Evolutionary conservation across 331 rosid species (phyloP), one percentile per base, ranked within the genome.

Genomic region (Dryas integrifolia): DNA sequence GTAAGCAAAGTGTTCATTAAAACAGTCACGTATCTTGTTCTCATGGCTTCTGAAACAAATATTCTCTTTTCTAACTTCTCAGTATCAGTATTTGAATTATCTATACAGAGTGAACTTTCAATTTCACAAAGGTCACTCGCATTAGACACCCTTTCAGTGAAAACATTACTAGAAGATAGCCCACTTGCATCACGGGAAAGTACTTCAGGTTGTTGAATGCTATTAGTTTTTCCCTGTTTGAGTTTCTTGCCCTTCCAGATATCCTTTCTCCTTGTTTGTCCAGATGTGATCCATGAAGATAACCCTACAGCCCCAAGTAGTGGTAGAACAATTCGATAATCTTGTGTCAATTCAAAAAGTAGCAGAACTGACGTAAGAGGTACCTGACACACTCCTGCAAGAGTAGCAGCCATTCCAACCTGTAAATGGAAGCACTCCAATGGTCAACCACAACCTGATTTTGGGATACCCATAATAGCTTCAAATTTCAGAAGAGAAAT

Each of bases 361-460:
- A 94, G 86, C 67, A 91, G 74, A 79, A 94, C 98, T 35, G 97
- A 84, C 40, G 97, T 91, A 67, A 94, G 98, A 72, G 98, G 98
- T 38, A 94, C 97, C 78, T 91, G 97, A 72, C 97, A 94, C 66
- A 94, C 97, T 65, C 98, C 98, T 60, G 98, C 92, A 71, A 93
- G 98, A 79, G 98, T 93, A 26, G 98, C 96, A 64, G 98, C 97
- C 98, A 93, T 93, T 79, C 98, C 98, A 81, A 93, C 98, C 98
- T 93, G 92, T 79, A 86, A 83, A 84, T 9, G 72, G 67, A 53
- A 81, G 69, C 73, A 61, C 62, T 39, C 57, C 57, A 62, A 44
- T 53, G 57, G 65, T 80, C 76, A 84, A 73, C 69, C 61, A 15
- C 55, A 76, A 40, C 57, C 65, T 40, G 70, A 61, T 67, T 70